Conservation (phyloP, 495 filamentous ascomycete genomes). For the Stereocaulon alpinum region DNA sequence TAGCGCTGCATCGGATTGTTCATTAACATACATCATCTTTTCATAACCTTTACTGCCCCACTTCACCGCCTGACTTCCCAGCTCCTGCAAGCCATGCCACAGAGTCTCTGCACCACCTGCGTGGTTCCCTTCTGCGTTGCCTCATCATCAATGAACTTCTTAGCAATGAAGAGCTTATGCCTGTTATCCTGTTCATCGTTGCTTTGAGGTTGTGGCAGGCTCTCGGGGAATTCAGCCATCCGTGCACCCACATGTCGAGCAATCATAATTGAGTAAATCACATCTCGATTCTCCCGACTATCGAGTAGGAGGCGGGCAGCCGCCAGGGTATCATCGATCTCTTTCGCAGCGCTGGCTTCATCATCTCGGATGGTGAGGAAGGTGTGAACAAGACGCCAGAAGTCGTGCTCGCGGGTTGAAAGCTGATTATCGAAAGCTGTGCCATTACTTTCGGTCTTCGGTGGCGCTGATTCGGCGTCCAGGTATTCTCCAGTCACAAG, state of each 20-base stretch:
- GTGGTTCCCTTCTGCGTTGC: slow-evolving; percentile 60
- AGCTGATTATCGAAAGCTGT: slow-evolving; percentile 38
- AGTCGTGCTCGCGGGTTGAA: slow-evolving; percentile 55
- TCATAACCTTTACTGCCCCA: not conserved
- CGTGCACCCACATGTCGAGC: slow-evolving; percentile 61
- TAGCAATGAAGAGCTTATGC: slow-evolving; percentile 67
- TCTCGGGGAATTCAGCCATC: slow-evolving; percentile 53
- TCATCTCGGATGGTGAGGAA: slow-evolving; percentile 61
- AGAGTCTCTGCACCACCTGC: slow-evolving; percentile 68
- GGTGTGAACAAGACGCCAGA: slow-evolving; percentile 67
- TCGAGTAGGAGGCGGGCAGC: slow-evolving; percentile 59
- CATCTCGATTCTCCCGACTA: slow-evolving; percentile 78
- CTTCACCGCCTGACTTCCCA: slow-evolving; percentile 39
- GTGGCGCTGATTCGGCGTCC: slow-evolving; percentile 44
- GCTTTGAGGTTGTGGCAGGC: slow-evolving; percentile 44
- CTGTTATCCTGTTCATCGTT: slow-evolving; percentile 60
- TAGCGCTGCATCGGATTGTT: not conserved
- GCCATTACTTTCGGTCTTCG: slow-evolving; percentile 34
- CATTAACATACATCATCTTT: not conserved
- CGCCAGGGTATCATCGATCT: slow-evolving; percentile 53
- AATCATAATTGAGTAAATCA: slow-evolving; percentile 79
- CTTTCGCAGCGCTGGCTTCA: slow-evolving; percentile 43
- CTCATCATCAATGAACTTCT: slow-evolving; percentile 71
- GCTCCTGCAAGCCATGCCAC: slow-evolving; percentile 56
- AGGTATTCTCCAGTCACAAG: slow-evolving; percentile 61